Evolutionary conservation across 176 grass and related monocot genomes (phyloP).

Genomic region (maize (Zea mays)): DNA sequence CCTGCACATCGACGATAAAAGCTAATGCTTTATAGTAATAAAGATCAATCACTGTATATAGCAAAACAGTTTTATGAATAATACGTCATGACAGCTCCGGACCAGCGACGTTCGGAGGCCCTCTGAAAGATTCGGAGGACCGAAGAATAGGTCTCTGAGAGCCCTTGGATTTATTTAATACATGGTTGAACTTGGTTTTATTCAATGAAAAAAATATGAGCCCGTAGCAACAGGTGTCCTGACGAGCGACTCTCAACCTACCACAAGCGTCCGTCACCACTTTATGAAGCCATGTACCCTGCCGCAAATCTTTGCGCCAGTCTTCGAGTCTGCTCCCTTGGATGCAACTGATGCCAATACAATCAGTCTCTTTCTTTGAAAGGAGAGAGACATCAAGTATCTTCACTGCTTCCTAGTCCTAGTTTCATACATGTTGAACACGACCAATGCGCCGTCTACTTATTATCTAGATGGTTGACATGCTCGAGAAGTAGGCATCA

Average conservation of each 20-base stretch:
- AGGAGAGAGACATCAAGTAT: neutral
- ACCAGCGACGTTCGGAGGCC: too few relatives aligned
- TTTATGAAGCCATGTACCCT: neutral
- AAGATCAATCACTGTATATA: too few relatives aligned
- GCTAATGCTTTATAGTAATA: too few relatives aligned
- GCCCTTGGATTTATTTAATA: too few relatives aligned
- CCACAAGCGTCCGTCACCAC: neutral
- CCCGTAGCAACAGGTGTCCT: neutral
- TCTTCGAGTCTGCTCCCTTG: neutral
- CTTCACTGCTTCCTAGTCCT: conserved; percentile 42
- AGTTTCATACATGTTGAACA: conserved; percentile 44
- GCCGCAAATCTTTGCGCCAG: conserved; percentile 5
- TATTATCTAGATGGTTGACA: conserved; percentile 18
- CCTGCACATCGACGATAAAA: too few relatives aligned
- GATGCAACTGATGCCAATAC: neutral
- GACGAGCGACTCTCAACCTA: neutral
- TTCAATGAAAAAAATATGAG: too few relatives aligned
- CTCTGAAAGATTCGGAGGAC: too few relatives aligned
- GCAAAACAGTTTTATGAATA: too few relatives aligned
- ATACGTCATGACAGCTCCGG: too few relatives aligned
- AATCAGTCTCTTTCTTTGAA: conserved; percentile 35
- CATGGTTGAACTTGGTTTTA: too few relatives aligned
- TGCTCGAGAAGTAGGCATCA: neutral
- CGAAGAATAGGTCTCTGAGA: too few relatives aligned
- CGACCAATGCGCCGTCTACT: conserved; percentile 14